phyloP scores from a whole-genome alignment of 257 asterid species.

The Thymus quinquecostatus region DNA sequence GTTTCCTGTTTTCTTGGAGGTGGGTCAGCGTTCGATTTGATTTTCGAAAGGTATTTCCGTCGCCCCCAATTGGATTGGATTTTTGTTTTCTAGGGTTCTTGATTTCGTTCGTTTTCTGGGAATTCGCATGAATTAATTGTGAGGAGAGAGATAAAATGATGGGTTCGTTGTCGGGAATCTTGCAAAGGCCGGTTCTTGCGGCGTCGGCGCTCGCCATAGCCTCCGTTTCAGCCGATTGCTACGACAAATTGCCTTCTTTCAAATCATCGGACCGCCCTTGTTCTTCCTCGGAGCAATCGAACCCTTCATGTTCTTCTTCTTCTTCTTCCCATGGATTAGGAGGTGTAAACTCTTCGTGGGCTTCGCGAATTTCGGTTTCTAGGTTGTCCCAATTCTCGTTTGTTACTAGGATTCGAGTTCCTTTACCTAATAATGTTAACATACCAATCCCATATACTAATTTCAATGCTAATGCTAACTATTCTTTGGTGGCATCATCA shows the following conservation, averaged over 20 bases:
- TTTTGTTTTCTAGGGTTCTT: not conserved
- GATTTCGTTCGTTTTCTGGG: not conserved
- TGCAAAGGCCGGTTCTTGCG: constrained; percentile 82
- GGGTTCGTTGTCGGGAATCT: constrained; percentile 77
- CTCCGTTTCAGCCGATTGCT: constrained; percentile 78
- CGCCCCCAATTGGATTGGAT: not conserved
- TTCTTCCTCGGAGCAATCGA: constrained; percentile 49
- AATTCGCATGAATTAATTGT: constrained; percentile 26
- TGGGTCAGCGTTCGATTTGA: not conserved
- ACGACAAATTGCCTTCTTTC: constrained; percentile 52
- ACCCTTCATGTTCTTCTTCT: constrained; percentile 42
- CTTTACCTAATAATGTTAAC: constrained; percentile 55
- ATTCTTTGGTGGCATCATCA: constrained; percentile 48
- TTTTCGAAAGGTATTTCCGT: not conserved
- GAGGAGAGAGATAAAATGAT: constrained; percentile 30
- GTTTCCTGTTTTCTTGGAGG: constrained; percentile 32
- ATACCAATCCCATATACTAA: constrained; percentile 36
- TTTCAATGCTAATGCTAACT: constrained; percentile 33
- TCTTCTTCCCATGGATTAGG: constrained; percentile 28
- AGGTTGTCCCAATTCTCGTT: constrained; percentile 62
- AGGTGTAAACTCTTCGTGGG: constrained; percentile 62
- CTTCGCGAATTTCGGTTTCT: constrained; percentile 61
- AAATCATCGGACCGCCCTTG: constrained; percentile 44
- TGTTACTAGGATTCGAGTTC: constrained; percentile 45
- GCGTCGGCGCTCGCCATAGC: constrained; percentile 86